phyloP scores from a whole-genome alignment of 257 asterid species.

The Jacaranda mimosifolia region DNA sequence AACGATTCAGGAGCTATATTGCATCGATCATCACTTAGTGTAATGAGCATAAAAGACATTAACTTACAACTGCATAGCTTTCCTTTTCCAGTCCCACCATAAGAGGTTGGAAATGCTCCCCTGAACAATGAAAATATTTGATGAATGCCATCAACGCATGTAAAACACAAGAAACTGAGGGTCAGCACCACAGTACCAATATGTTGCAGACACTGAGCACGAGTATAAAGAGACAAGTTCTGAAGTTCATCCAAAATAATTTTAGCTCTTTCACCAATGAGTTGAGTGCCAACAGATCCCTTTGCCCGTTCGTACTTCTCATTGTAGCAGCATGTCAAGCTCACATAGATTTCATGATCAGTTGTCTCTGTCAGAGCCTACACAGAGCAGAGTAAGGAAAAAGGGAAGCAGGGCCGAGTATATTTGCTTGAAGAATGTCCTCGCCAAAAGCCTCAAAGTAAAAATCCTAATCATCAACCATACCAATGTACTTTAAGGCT shows the following conservation, averaged over 20 bases:
- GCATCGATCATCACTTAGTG: slow-evolving; percentile 14
- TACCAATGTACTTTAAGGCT: not conserved
- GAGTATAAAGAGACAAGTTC: slow-evolving; percentile 72
- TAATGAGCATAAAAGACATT: slow-evolving; percentile 20
- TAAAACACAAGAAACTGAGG: slow-evolving; percentile 27
- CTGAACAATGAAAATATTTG: slow-evolving; percentile 53
- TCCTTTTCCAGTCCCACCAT: slow-evolving; percentile 79
- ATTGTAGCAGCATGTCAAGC: slow-evolving; percentile 82
- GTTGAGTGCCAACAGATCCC: slow-evolving; percentile 97
- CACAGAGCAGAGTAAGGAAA: slow-evolving; percentile 30
- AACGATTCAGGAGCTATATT: slow-evolving; percentile 23
- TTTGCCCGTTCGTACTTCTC: slow-evolving; percentile 71
- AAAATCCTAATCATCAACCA: slow-evolving; percentile 4
- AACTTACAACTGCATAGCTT: slow-evolving; percentile 70
- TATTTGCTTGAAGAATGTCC: slow-evolving; percentile 24
- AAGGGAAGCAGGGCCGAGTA: slow-evolving; percentile 34
- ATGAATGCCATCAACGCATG: slow-evolving; percentile 33
- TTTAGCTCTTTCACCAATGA: slow-evolving; percentile 89
- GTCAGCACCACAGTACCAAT: slow-evolving; percentile 70
- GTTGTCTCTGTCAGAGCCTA: slow-evolving; percentile 86
- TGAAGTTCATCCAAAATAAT: slow-evolving; percentile 90
- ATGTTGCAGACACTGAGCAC: slow-evolving; percentile 80
- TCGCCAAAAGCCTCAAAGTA: slow-evolving; percentile 13
- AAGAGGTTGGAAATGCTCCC: slow-evolving; percentile 83
- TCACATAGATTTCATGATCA: slow-evolving; percentile 85